A percentile compares a stretch with the other conserved stretches of the same genome.
phyloP scores from a whole-genome alignment of 805 yeast genomes.

The Saccharomycopsis javanensis region DNA sequence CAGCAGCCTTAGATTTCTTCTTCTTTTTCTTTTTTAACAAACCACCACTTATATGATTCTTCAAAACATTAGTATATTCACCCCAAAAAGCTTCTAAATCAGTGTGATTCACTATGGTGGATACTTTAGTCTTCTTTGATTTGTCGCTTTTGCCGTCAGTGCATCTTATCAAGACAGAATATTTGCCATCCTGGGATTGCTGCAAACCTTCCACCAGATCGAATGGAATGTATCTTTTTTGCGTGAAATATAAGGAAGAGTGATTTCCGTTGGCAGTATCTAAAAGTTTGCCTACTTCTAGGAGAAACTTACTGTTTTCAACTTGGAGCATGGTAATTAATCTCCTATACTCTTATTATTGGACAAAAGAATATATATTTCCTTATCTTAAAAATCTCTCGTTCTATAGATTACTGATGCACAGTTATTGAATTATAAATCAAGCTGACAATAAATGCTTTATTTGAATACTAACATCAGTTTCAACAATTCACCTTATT shows the following conservation, averaged over 20 bases:
- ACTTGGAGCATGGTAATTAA: neutral
- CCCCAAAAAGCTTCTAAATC: slow-evolving; percentile 67
- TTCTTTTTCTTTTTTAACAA: slow-evolving; percentile 75
- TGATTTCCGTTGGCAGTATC: slow-evolving; percentile 29
- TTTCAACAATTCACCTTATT: too few relatives aligned
- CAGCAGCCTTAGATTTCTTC: slow-evolving; percentile 37
- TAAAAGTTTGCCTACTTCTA: slow-evolving; percentile 8
- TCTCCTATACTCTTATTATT: too few relatives aligned
- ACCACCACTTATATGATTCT: slow-evolving; percentile 64
- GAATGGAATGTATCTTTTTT: slow-evolving; percentile 35
- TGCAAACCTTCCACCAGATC: slow-evolving; percentile 25
- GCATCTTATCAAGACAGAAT: slow-evolving; percentile 60
- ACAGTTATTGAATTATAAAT: too few relatives aligned
- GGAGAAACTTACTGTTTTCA: slow-evolving; percentile 9
- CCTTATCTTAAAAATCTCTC: too few relatives aligned
- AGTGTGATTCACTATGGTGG: slow-evolving; percentile 60
- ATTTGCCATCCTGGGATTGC: slow-evolving; percentile 26
- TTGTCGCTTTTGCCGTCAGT: slow-evolving; percentile 47
- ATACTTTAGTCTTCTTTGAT: slow-evolving; percentile 44
- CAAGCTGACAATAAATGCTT: too few relatives aligned
- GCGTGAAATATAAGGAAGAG: slow-evolving; percentile 50
- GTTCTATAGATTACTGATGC: neutral
- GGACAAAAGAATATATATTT: too few relatives aligned
- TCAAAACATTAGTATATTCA: slow-evolving; percentile 59
- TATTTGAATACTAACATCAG: neutral